Conservation (phyloP, 2,329 filamentous ascomycete species). For the Diaporthe helianthi region DNA sequence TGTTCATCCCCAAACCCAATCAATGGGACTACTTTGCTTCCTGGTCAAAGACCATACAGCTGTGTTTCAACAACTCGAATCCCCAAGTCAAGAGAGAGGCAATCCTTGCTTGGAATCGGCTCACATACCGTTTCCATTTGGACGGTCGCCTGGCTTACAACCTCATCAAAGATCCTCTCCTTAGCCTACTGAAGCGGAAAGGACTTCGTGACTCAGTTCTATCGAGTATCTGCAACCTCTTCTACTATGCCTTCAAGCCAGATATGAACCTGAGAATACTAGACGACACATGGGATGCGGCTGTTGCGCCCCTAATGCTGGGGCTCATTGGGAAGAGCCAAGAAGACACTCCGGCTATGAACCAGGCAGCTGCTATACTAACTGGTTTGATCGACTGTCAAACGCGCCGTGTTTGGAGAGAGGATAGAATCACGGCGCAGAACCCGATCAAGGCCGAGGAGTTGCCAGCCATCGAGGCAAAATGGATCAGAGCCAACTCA, state of each 20-base stretch:
- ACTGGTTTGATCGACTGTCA: constrained; percentile 72
- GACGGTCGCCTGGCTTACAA: constrained; percentile 52
- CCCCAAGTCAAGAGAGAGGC: constrained; percentile 74
- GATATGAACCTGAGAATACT: constrained; percentile 69
- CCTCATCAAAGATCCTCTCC: constrained; percentile 69
- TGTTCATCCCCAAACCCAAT: constrained; percentile 74
- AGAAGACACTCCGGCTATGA: constrained; percentile 54
- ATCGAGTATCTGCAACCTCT: constrained; percentile 78
- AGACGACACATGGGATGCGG: constrained; percentile 80
- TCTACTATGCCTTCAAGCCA: constrained; percentile 84
- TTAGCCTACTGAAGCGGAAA: constrained; percentile 72
- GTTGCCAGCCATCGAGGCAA: constrained; percentile 81
- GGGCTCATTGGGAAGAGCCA: constrained; percentile 56
- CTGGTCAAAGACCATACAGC: constrained; percentile 82
- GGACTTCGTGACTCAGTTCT: constrained; percentile 65
- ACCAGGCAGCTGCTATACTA: constrained; percentile 72
- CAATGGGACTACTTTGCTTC: constrained; percentile 76
- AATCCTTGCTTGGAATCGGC: constrained; percentile 84
- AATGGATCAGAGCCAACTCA: constrained; percentile 83
- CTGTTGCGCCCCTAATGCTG: constrained; percentile 69
- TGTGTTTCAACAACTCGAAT: constrained; percentile 83
- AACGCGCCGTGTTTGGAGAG: constrained; percentile 71
- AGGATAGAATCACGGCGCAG: constrained; percentile 71
- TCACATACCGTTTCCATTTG: constrained; percentile 76
- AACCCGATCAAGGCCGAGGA: constrained; percentile 71